These are phyloP conservation scores for Phytophthora fragariae DNA, from an alignment of 352 stramenopile species.

Conservation along the genomic window DNA sequence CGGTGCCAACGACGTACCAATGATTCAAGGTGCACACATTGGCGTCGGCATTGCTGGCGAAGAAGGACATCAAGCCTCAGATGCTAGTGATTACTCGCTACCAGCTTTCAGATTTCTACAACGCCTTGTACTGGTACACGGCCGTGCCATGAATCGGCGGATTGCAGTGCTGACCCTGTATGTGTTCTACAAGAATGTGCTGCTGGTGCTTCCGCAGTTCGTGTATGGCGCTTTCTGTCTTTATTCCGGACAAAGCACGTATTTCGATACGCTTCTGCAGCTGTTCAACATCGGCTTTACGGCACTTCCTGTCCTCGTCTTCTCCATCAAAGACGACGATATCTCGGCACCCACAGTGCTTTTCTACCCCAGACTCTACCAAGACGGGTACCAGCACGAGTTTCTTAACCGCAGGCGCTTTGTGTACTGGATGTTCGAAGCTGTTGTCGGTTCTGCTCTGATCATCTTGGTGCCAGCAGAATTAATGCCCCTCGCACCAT, in stretches of 20 bases:
- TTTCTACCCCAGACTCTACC: conserved; percentile 58
- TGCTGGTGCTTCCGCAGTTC: conserved; percentile 84
- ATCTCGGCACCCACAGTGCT: conserved; percentile 57
- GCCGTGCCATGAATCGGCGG: conserved; percentile 76
- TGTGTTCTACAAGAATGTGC: conserved; percentile 91
- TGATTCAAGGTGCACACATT: conserved; percentile 89
- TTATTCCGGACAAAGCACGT: conserved; percentile 81
- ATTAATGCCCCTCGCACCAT: conserved; percentile 52
- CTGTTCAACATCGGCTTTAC: conserved; percentile 88
- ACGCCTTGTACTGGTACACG: conserved; percentile 88
- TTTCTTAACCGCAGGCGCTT: conserved; percentile 66
- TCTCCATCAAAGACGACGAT: conserved; percentile 67
- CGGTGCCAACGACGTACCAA: conserved; percentile 93
- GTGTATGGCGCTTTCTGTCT: conserved; percentile 77
- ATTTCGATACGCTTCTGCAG: conserved; percentile 81
- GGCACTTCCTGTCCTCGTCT: conserved; percentile 69
- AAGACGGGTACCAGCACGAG: conserved; percentile 54
- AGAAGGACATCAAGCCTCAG: conserved; percentile 86
- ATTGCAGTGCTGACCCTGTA: conserved; percentile 78
- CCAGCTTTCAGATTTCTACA: conserved; percentile 88
- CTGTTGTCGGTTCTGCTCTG: conserved; percentile 52
- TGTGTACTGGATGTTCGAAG: conserved; percentile 67
- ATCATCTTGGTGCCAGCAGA: conserved; percentile 57
- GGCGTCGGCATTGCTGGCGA: conserved; percentile 69
- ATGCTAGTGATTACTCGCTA: conserved; percentile 91